Evolutionary conservation across 371 early-diverging fungal genomes (phyloP), one percentile per base, ranked within the genome.

Genomic region (Zychaea mexicana): DNA sequence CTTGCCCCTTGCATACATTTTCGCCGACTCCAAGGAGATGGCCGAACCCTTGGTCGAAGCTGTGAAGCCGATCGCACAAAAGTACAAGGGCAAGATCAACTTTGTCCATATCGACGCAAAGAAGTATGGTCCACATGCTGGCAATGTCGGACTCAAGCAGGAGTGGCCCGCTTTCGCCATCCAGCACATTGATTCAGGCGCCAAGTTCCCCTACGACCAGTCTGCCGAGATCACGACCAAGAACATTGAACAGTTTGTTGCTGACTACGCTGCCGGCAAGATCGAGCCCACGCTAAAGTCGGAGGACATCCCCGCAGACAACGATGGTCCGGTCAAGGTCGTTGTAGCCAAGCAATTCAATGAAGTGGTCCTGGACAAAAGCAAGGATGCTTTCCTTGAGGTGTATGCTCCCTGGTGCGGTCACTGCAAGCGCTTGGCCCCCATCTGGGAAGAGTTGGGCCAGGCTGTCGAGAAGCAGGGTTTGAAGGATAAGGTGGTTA

Each of bases 401-500:
- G 91, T 96, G 72, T 96, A 96, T 79, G 96, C 95, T 47, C 96
- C 91, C 45, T 94, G 94, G 95, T 96, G 96, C 81, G 92, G 92
- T 64, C 94, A 96, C 85, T 97, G 96, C 88, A 94, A 95, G 85
- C 76, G 78, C 65, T 84, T 97, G 57, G 95, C 88, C 3, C 95
- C 96, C 63, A 86, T 81, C 68, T 96, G 92, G 86, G 87, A 88
- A 38, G 75, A 89, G 72, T 81, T 96, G 42, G 96, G 88, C 69
- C 67, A 79, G 38, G 68, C 60, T 4, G 67, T 71, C 32, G 54
- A 67, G 53, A 45, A 58, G 22, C 64, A 63, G 17, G 69, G 67
- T 21, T 68, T 83, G 60, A 68, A 71, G 39, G 74, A 84, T 72
- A 75, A 77, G 66, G 71, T 93, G 60, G 83, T 91, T 24, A 92